Evolutionary conservation across 768 basidiomycete species (phyloP), one percentile per base, ranked within the genome.

Genomic region (Lanmaoa pseudosensibilis): DNA sequence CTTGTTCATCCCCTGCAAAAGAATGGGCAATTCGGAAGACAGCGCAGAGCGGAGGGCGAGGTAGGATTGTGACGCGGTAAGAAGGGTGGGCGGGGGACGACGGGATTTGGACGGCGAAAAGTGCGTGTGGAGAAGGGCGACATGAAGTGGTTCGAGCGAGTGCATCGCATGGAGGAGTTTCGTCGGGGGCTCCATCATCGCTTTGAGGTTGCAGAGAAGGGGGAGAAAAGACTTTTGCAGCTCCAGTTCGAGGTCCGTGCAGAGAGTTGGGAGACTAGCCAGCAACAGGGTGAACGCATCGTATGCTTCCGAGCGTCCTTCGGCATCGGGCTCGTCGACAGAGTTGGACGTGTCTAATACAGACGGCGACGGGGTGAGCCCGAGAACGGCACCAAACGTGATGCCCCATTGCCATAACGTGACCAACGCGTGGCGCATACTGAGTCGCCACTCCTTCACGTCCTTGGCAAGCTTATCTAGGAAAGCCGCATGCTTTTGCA

Each of bases 31-130:
- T 59, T 94, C 92, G 0, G 79, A 75, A 0, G 80, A 80, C 7
- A 94, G 78, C 59, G 92, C 87, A 0, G 81, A 87, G 5, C 88
- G 81, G 5, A 94, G 78, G 0, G 89, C 90, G 21, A 90, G 76
- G 68, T 92, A 94, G 47, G 87, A 85, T 41, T 83, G 81, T 1
- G 88, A 90, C 7, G 89, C 88, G 23, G 86, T 84, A 21, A 90
- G 75, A 12, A 93, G 81, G 5, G 84, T 70, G 0, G 83, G 75
- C 1, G 88, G 80, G 0, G 90, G 89, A 3, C 88, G 80, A 4
- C 67, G 69, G 13, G 58, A 63, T 45, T 85, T 84, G 65, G 88
- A 86, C 1, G 78, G 60, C 38, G 80, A 76, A 38, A 86, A 76
- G 21, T 82, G 83, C 71, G 86, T 80, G 52, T 86, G 86, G 50